Evolutionary conservation across 73 alveolate genomes (phyloP), one percentile per base, ranked within the genome.

Genomic region (Blepharisma japonicum): DNA sequence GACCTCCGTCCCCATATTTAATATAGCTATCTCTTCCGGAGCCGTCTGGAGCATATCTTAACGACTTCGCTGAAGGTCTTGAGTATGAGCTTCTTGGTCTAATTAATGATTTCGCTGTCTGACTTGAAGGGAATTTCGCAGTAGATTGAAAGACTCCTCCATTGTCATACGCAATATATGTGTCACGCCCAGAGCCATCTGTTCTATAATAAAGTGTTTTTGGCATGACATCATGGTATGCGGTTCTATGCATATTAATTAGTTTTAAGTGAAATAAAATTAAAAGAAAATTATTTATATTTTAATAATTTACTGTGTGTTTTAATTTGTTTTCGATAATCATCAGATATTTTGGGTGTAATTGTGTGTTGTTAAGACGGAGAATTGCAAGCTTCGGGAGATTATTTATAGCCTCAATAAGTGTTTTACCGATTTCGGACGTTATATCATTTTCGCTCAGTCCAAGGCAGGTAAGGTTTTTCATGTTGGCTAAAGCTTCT

Each of bases 1-100:
- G 71, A 6, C 92, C 92, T 45, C 92, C 92, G 74, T 81, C 55
- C 55, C 81, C 80, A 27, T 46, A 38, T 27, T 54, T 32, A 23
- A 88, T 88, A 77, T 88, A 88, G 47, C 85, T 67, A 47, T 88
- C 95, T 55, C 95, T 81, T 20, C 92, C 95, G 7, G 95, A 54
- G 6, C 92, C 95, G 46, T 88, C 83, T 5, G 90, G 45, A 48
- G 46, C 25, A 82, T 85, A 88, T 50, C 72, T 78, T 50, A 82
- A 39, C 9, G 88, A 80, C 68, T 80, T 86, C 8, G 92, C 53
- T 14, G 42, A 20, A 25, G 50, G 21, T 38, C 53, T 61, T 61
- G 77, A 53, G 23, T 14, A 11, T 53, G 77, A 61, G 77, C 56
- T 25, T 61, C 50, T 38, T 21, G 50, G 77, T 21, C 77, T 9